Evolutionary conservation across 352 stramenopile species (phyloP), one percentile per base, ranked within the genome.

Genomic region (Phytophthora pseudosyringae): DNA sequence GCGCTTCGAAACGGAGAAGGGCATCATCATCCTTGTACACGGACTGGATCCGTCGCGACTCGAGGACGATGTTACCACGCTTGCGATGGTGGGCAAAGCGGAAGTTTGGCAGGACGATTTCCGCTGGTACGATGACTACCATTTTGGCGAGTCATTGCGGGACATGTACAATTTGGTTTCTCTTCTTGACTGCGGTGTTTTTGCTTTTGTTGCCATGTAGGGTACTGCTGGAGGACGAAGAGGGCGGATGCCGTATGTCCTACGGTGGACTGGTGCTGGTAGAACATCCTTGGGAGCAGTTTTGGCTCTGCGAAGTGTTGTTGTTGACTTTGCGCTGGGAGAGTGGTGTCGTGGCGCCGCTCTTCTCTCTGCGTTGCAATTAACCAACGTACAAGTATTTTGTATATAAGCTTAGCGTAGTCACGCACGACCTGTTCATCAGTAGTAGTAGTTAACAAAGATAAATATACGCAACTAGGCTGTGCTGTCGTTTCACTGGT

Each of bases 231-330:
- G 75, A 83, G 62, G 62, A 81, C 45, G 60, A 72, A 43, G 64
- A 54, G 4, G 51, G 64, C 33, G 71, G 73, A 4, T 86, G 76
- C 53, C 54, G 55, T 46, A 64, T 80, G 59, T 80, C 72, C 1
- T 83, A 78, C 41, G 74, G 71, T 16, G 76, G 76, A 1, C 36
- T 60, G 6, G 60, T 78, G 43, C 53, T 67, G 43, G 67, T 70
- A 5, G 62, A 72, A 36, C 72, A 83, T 21, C 71, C 75, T 26
- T 73, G 64, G 63, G 69, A 73, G 32, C 35, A 75, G 18, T 86
- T 83, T 65, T 86, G 76, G 76, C 64, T 78, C 31, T 81, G 73
- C n/a, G 71, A 86, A 58, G 74, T 86, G 41, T 57, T 86, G 62
- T 54, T 83, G 25, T 41, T 86, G 32, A 67, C 70, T 5, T 58